Evolutionary conservation across 306 rosid species (phyloP), one percentile per base, ranked within the genome.

Genomic region (Prunus davidiana): DNA sequence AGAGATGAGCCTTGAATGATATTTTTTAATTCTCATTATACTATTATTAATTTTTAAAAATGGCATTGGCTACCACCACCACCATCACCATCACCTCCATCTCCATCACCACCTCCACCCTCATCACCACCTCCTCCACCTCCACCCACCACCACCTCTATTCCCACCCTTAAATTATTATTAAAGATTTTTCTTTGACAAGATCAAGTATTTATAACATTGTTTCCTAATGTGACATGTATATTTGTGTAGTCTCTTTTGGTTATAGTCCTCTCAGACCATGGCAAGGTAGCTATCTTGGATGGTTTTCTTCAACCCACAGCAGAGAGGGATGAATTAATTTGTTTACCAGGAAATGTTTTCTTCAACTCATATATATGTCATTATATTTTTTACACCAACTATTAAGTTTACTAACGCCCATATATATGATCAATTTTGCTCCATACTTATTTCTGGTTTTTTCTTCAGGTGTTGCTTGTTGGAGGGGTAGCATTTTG

Each of bases 331-430:
- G 88, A 84, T 75, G 87, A 87, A 55, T 87, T 76, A 87, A 55
- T 87, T 76, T 80, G 86, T 88, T 25, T 84, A 87, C 81, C 90
- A 84, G 76, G 90, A 87, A 73, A 84, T 82, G 86, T 74, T 84
- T 71, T 71, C 90, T 57, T 38, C 43, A 38, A 38, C 43, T 38
- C 43, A 38, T 38, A 38, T 38, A 38, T 38, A 1, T 0, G 43
- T 7, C 9, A 38, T 38, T 38, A 38, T 38, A 38, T 38, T 38
- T 38, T 38, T 38, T 38, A 38, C 9, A 38, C 43, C 43, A 38
- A 38, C 43, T 38, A 1, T 38, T 7, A 38, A 38, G 43, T 6
- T 7, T 7, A 38, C 43, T 38, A 38, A 38, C 88, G 82, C 82
- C 88, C 84, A 50, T 77, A 88, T 46, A 84, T 84, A 12, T 82